Percentiles rank a stretch among this genome's conserved stretches.
These are phyloP conservation scores for Halophytophthora batemanensis DNA, from an alignment of 352 stramenopile species.

Conservation along the genomic window DNA sequence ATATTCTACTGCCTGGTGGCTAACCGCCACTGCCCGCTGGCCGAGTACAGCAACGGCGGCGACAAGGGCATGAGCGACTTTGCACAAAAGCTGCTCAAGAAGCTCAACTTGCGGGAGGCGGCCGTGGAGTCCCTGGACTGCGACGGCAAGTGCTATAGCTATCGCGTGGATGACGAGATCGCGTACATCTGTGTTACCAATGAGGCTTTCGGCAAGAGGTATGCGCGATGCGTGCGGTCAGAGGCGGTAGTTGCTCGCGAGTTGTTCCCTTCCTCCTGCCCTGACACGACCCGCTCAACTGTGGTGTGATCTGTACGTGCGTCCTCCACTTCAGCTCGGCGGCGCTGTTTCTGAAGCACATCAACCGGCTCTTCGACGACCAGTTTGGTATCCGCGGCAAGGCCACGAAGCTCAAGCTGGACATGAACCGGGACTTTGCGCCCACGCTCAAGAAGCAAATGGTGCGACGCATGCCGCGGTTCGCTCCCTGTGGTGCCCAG, in stretches of 20 bases:
- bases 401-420: conserved; percentile 84
- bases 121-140: conserved; percentile 80
- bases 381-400: conserved; percentile 86
- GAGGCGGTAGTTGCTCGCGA: neutral
- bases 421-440: conserved; percentile 86
- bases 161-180: conserved; percentile 81
- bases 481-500: too few relatives aligned
- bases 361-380: conserved; percentile 83
- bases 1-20: conserved; percentile 89
- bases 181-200: conserved; percentile 85
- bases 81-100: conserved; percentile 83
- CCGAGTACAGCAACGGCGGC: conserved; percentile 78
- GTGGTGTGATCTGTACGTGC: too few relatives aligned
- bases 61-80: conserved; percentile 88
- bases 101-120: conserved; percentile 71
- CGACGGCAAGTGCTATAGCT: conserved; percentile 83
- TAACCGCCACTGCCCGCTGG: conserved; percentile 75
- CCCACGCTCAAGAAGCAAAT: conserved; percentile 85
- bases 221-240: conserved; percentile 6
- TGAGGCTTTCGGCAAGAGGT: conserved; percentile 78
- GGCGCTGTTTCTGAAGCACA: conserved; percentile 81
- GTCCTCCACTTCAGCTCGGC: conserved; percentile 37
- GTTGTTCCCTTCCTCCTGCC: too few relatives aligned
- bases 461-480: conserved; percentile 23
- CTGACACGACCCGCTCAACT: too few relatives aligned